Evolutionary conservation across 306 rosid species (phyloP).

Genomic region (Vicia faba): DNA sequence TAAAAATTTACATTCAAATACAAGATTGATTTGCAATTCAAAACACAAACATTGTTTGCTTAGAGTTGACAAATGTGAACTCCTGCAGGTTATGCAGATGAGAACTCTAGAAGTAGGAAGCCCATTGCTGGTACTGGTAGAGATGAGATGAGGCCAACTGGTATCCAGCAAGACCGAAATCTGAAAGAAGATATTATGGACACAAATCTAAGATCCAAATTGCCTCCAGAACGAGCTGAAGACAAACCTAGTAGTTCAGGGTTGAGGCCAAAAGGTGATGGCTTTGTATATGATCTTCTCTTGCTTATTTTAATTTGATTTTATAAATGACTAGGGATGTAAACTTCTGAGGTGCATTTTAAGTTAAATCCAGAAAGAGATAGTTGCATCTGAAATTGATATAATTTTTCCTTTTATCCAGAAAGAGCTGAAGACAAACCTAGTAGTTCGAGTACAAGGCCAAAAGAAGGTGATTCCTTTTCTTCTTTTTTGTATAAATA

Average conservation of each 20-base stretch:
- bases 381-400: not conserved
- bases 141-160: constrained; percentile 43
- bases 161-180: constrained; percentile 42
- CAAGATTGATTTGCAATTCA: constrained; percentile 7
- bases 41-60: constrained; percentile 20
- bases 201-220: constrained; percentile 35
- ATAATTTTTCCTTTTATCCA: constrained; percentile 16
- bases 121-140: constrained; percentile 40
- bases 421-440: constrained; percentile 60
- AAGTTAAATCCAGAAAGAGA: constrained; percentile 28
- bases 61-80: constrained; percentile 33
- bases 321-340: not conserved
- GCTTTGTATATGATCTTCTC: constrained; percentile 29
- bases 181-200: constrained; percentile 39
- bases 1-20: not conserved
- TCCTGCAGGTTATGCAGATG: constrained; percentile 47
- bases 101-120: constrained; percentile 44
- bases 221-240: constrained; percentile 50
- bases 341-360: constrained; percentile 27
- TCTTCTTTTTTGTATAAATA: constrained; percentile 7
- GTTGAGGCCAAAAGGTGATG: constrained; percentile 78
- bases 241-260: constrained; percentile 73
- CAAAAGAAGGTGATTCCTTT: constrained; percentile 74
- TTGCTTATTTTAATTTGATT: not conserved
- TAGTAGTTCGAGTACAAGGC: constrained; percentile 73